A percentile compares a stretch with the other conserved stretches of the same genome.
Evolutionary conservation across 2,329 filamentous ascomycete genomes (phyloP).

Genomic region (Fusarium nelsonii): DNA sequence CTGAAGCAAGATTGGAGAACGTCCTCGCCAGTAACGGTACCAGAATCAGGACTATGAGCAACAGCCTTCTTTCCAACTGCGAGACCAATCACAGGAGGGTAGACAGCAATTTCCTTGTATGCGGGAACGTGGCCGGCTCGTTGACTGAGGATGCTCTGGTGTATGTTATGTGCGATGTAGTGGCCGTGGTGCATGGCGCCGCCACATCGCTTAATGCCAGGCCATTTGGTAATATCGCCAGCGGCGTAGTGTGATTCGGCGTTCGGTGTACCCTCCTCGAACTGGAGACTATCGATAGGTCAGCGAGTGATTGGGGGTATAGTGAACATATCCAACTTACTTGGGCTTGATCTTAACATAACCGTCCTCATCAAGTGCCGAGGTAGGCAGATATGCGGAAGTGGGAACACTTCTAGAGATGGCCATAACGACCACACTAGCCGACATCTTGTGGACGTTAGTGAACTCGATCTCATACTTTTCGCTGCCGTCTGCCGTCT

Average conservation of each 20-base stretch:
- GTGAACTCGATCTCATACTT: conserved; percentile 67
- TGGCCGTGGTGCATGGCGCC: conserved; percentile 81
- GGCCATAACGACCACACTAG: conserved; percentile 77
- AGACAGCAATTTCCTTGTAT: conserved; percentile 63
- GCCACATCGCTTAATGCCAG: conserved; percentile 84
- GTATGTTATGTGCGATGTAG: conserved; percentile 73
- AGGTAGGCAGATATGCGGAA: conserved; percentile 70
- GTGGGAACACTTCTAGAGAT: conserved; percentile 73
- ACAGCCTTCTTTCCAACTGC: conserved; percentile 78
- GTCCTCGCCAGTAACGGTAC: conserved; percentile 71
- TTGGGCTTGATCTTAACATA: conserved; percentile 72
- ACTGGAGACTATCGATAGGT: conserved; percentile 61
- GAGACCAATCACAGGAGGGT: conserved; percentile 76
- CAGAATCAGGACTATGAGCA: conserved; percentile 68
- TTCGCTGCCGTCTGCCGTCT: conserved; percentile 56
- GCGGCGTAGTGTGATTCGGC: conserved; percentile 73
- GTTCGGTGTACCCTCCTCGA: conserved; percentile 67
- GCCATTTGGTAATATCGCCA: conserved; percentile 78
- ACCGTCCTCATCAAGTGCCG: conserved; percentile 71
- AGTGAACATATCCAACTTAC: conserved; percentile 51
- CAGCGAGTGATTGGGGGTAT: neutral
- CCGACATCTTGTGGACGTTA: conserved; percentile 69
- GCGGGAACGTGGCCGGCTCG: conserved; percentile 56
- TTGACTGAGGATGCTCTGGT: conserved; percentile 68
- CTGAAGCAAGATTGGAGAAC: conserved; percentile 74